phyloP scores from a whole-genome alignment of 805 yeast species.

The Blastobotrys mokoenaii region DNA sequence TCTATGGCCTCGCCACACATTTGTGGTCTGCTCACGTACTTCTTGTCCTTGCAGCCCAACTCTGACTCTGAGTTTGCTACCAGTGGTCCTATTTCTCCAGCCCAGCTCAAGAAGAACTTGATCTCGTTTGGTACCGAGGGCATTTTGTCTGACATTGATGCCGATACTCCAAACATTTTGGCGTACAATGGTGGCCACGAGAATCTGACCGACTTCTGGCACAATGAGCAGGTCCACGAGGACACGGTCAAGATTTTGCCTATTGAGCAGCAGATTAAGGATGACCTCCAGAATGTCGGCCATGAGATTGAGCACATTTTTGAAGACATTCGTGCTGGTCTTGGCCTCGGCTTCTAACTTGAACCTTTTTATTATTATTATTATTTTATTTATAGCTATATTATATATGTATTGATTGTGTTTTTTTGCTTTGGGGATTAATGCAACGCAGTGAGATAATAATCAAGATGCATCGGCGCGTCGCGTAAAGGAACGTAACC shows the following conservation, averaged over 20 bases:
- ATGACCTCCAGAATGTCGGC: conserved; percentile 10
- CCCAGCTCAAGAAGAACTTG: conserved; percentile 44
- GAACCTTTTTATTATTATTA: not conserved
- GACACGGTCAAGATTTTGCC: conserved; percentile 15
- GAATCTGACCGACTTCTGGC: conserved; percentile 45
- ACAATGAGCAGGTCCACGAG: conserved; percentile 6
- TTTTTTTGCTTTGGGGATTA: no score
- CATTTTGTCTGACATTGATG: conserved; percentile 38
- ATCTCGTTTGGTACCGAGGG: conserved; percentile 44
- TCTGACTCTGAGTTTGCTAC: conserved; percentile 40
- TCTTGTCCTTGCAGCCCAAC: conserved; percentile 47
- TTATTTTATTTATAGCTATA: conserved; percentile 1
- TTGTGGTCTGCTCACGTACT: conserved; percentile 49
- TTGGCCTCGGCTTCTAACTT: conserved; percentile 13
- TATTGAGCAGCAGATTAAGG: conserved; percentile 10
- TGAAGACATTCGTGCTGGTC: conserved; percentile 13
- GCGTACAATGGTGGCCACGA: conserved; percentile 56
- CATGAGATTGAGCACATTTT: conserved; percentile 12
- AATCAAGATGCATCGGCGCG: no score
- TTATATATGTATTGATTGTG: no score
- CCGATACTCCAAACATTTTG: conserved; percentile 47
- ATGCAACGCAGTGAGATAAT: no score
- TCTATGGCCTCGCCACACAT: conserved; percentile 60
- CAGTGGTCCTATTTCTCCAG: conserved; percentile 40
- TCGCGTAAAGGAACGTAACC: no score